A percentile compares a stretch with the other conserved stretches of the same genome.
phyloP scores from a whole-genome alignment of 257 asterid genomes.

The Knoxia roxburghii region DNA sequence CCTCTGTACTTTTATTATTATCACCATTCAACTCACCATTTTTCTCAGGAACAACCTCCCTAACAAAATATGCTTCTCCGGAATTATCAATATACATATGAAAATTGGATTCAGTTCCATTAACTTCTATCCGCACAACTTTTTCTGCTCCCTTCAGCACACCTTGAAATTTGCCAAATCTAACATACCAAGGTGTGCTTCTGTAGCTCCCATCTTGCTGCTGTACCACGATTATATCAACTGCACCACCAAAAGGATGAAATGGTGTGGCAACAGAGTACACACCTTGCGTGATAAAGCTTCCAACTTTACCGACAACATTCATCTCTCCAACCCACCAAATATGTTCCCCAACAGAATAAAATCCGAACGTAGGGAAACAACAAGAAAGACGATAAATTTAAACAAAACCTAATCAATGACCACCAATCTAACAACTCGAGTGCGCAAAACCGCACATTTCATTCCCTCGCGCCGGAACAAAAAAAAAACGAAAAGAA shows the following conservation, averaged over 20 bases:
- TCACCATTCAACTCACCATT: conserved; percentile 32
- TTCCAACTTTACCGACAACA: conserved; percentile 74
- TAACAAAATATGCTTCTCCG: conserved; percentile 82
- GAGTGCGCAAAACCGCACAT: neutral
- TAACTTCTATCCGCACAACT: conserved; percentile 73
- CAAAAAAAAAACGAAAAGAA: conserved; percentile 1
- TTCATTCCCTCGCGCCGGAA: neutral
- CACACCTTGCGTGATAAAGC: conserved; percentile 68
- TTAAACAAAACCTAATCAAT: conserved; percentile 22
- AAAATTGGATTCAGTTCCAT: conserved; percentile 70
- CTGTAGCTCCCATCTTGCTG: conserved; percentile 77
- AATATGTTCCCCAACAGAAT: conserved; percentile 18
- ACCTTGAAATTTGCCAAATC: conserved; percentile 91
- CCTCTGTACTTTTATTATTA: conserved; percentile 27
- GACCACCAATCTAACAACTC: conserved; percentile 7
- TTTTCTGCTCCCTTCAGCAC: conserved; percentile 88
- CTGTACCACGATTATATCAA: conserved; percentile 74
- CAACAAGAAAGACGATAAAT: neutral
- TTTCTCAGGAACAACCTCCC: conserved; percentile 50
- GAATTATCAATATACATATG: conserved; percentile 84
- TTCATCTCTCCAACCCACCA: conserved; percentile 52
- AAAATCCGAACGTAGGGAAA: conserved; percentile 11
- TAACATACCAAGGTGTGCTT: conserved; percentile 90
- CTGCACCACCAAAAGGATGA: conserved; percentile 98
- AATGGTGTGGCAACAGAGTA: conserved; percentile 93